Conservation (phyloP, 345 rosid genomes). For the Fremontodendron californicum region DNA sequence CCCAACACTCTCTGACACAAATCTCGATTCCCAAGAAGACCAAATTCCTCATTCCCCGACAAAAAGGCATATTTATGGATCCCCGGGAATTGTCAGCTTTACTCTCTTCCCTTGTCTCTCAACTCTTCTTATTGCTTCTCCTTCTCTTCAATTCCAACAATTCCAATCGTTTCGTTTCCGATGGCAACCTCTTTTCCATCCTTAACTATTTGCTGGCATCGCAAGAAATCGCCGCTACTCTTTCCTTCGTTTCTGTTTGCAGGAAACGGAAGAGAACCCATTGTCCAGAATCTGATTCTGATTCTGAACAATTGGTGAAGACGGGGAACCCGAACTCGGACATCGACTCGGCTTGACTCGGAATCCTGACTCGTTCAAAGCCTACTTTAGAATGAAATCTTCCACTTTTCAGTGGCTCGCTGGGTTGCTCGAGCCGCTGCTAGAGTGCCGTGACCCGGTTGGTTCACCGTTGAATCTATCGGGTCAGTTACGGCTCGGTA, state of each 20-base stretch:
- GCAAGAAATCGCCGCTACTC: conserved; percentile 42
- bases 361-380: conserved; percentile 41
- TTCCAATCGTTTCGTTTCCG: conserved; percentile 13
- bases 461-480: conserved; percentile 54
- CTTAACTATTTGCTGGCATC: conserved; percentile 35
- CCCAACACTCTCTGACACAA: conserved; percentile 26
- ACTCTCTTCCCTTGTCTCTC: conserved; percentile 43
- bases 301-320: conserved; percentile 21
- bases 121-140: conserved; percentile 37
- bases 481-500: conserved; percentile 52
- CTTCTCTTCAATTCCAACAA: conserved; percentile 40
- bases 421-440: conserved; percentile 62
- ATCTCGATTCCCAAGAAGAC: conserved; percentile 35
- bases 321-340: neutral
- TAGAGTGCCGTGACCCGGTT: conserved; percentile 69
- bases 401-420: conserved; percentile 64
- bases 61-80: no score
- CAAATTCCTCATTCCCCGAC: neutral
- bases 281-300: conserved; percentile 27
- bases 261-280: conserved; percentile 52
- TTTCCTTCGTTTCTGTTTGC: conserved; percentile 34
- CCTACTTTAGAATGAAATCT: conserved; percentile 46
- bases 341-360: conserved; percentile 25
- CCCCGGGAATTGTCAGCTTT: no score
- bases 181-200: conserved; percentile 32